Evolutionary conservation across 257 asterid genomes (phyloP).

Genomic region (Lycium barbarum): DNA sequence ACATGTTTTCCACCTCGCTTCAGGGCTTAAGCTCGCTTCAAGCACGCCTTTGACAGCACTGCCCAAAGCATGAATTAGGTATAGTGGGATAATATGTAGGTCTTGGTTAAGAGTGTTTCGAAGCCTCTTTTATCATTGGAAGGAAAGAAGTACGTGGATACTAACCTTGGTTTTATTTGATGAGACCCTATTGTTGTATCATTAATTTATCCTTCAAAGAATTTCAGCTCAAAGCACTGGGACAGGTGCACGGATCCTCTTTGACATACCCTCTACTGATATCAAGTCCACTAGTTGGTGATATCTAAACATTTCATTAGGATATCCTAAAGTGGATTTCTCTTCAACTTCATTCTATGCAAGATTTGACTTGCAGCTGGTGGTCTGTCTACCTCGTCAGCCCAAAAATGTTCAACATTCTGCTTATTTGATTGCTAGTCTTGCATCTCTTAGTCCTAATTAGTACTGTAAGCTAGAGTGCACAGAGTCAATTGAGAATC

Average conservation of each 20-base stretch:
- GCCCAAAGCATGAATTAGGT: not conserved
- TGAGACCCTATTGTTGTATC: constrained; percentile 12
- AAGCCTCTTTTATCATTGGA: constrained; percentile 5
- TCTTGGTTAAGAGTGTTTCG: not conserved
- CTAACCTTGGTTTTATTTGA: not conserved
- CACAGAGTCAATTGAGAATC: not conserved
- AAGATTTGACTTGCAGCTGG: not conserved
- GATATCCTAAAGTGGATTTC: not conserved
- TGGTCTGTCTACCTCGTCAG: not conserved
- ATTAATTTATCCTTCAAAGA: not conserved
- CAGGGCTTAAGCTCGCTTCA: too few species aligned
- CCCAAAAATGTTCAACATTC: not conserved
- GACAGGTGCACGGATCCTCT: not conserved
- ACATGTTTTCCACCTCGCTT: too few species aligned
- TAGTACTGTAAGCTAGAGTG: not conserved
- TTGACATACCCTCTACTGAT: not conserved
- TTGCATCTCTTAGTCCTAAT: not conserved
- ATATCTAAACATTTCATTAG: not conserved
- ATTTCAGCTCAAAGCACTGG: not conserved
- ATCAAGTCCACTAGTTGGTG: too few species aligned
- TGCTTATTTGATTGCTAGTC: not conserved
- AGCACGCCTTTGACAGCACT: too few species aligned
- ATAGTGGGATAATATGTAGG: not conserved
- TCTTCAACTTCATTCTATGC: not conserved
- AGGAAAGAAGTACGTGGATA: not conserved